Evolutionary conservation across 2,329 filamentous ascomycete species (phyloP).

Genomic region (Fonsecaea pedrosoi): DNA sequence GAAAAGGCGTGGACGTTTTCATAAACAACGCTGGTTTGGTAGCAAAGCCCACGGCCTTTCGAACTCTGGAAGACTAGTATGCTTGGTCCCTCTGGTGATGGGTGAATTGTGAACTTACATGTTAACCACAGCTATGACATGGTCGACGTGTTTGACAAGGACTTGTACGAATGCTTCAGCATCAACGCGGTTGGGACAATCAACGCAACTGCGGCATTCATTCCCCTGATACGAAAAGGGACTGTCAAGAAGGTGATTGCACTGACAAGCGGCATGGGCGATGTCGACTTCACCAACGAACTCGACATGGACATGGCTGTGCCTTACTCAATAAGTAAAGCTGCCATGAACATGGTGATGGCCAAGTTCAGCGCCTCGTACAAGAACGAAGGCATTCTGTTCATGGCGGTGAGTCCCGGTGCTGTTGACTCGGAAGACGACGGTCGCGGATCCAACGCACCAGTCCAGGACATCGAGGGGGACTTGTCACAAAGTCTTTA

Average conservation of each 20-base stretch:
- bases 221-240: constrained; percentile 61
- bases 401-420: constrained; percentile 62
- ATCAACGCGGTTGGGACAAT: constrained; percentile 61
- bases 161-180: constrained; percentile 47
- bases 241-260: constrained; percentile 61
- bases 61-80: constrained; percentile 10
- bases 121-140: constrained; percentile 41
- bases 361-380: constrained; percentile 62
- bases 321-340: constrained; percentile 60
- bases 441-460: background rate
- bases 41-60: constrained; percentile 10
- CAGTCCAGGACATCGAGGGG: background rate
- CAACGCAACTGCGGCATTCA: constrained; percentile 60
- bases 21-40: constrained; percentile 12
- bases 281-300: constrained; percentile 52
- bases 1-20: background rate
- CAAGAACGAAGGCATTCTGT: constrained; percentile 58
- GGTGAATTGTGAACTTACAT: background rate
- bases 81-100: background rate
- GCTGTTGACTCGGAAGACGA: constrained; percentile 53
- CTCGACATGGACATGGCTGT: constrained; percentile 46
- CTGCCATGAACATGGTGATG: constrained; percentile 59
- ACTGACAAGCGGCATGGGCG: constrained; percentile 58
- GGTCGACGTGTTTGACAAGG: constrained; percentile 46
- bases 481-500: background rate